Percentiles rank a stretch among this genome's conserved stretches.
phyloP scores from a whole-genome alignment of 495 filamentous ascomycete genomes.

The Sordaria brevicollis region DNA sequence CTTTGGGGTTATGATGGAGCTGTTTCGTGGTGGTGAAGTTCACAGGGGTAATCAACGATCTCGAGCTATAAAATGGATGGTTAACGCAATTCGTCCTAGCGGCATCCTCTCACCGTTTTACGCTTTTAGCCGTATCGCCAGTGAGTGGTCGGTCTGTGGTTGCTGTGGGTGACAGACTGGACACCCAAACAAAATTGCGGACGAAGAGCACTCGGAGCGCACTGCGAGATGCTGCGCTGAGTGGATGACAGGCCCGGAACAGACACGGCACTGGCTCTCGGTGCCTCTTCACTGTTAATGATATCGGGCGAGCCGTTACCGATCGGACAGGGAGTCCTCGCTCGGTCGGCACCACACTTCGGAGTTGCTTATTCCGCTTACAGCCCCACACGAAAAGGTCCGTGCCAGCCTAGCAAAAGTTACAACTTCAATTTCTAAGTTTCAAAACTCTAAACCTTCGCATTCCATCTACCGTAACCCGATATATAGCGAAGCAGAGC shows the following conservation, averaged over 20 bases:
- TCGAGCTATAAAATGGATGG: not conserved
- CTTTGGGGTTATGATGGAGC: not conserved
- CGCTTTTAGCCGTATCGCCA: not conserved
- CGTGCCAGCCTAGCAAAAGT: no score
- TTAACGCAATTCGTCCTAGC: not conserved
- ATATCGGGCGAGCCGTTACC: not conserved
- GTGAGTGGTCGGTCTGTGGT: not conserved
- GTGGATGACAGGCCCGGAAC: not conserved
- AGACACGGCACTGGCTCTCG: not conserved
- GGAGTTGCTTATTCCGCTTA: no score
- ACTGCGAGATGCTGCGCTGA: not conserved
- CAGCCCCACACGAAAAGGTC: no score
- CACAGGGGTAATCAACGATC: not conserved
- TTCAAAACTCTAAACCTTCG: no score
- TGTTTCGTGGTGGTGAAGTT: not conserved
- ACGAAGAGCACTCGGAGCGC: not conserved
- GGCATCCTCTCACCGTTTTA: not conserved
- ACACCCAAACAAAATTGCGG: not conserved
- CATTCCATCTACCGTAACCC: no score
- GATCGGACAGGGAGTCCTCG: not conserved
- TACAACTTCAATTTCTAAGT: no score
- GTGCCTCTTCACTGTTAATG: not conserved
- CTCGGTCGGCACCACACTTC: not conserved
- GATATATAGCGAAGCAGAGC: no score
- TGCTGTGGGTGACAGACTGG: not conserved